Evolutionary conservation across 1,284 basidiomycete species (phyloP).

Genomic region (Caloboletus firmus): DNA sequence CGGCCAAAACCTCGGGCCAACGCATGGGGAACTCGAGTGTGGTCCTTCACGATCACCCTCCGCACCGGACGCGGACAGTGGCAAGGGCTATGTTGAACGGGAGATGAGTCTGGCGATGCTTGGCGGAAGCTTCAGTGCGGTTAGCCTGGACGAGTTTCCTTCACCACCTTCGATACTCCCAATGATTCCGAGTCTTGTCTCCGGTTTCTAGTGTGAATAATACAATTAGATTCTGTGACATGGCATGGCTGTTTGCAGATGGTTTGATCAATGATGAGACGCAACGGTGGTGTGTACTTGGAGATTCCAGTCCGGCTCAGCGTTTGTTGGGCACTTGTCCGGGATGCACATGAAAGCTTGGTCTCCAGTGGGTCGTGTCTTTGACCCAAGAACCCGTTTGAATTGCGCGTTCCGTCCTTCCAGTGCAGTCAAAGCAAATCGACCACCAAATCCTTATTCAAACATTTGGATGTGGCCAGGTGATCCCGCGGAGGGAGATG

Average conservation of each 20-base stretch:
- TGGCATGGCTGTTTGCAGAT: background rate
- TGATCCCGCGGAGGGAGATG: no score
- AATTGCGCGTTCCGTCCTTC: background rate
- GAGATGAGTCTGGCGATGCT: slow-evolving; percentile 36
- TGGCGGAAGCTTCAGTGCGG: slow-evolving; percentile 37
- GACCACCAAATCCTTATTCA: background rate
- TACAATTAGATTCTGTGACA: background rate
- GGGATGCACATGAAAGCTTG: background rate
- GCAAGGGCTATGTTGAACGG: slow-evolving; percentile 24
- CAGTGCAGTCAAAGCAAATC: background rate
- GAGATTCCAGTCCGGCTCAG: background rate
- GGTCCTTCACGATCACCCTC: slow-evolving; percentile 7
- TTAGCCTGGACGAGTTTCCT: slow-evolving; percentile 47
- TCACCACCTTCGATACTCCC: slow-evolving; percentile 40
- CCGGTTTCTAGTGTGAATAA: slow-evolving; percentile 19
- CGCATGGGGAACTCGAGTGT: slow-evolving; percentile 12
- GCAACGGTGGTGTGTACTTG: background rate
- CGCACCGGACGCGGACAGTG: slow-evolving; percentile 13
- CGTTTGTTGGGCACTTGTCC: background rate
- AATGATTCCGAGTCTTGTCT: slow-evolving; percentile 34
- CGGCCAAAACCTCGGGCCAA: slow-evolving; percentile 12
- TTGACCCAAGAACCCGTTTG: background rate
- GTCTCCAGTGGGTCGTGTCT: background rate
- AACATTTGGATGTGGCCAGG: background rate
- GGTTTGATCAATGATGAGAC: background rate